Evolutionary conservation across 1,139 yeast genomes (phyloP).

Genomic region (Pichia sp.): DNA sequence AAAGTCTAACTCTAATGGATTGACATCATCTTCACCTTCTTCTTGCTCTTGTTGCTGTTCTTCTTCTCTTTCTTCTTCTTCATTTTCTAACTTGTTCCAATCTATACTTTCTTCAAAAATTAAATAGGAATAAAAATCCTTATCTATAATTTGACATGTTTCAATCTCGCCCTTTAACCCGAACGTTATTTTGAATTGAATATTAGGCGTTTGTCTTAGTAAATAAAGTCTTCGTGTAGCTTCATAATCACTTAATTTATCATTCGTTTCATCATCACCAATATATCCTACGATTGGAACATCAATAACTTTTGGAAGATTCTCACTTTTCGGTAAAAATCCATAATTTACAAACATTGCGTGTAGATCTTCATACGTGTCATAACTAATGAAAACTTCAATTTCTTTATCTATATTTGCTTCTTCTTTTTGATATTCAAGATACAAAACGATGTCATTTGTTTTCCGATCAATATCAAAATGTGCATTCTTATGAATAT

Average conservation of each 20-base stretch:
- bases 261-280: not conserved
- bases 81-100: conserved; percentile 15
- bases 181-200: conserved; percentile 28
- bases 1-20: not conserved
- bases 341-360: conserved; percentile 52
- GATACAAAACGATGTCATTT: conserved; percentile 40
- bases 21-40: not conserved
- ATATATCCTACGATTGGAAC: conserved; percentile 27
- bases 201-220: conserved; percentile 28
- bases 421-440: conserved; percentile 19
- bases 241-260: conserved; percentile 6
- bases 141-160: conserved; percentile 23
- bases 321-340: conserved; percentile 40
- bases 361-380: conserved; percentile 40
- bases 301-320: conserved; percentile 20
- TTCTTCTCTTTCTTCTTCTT: conserved; percentile 4
- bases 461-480: conserved; percentile 53
- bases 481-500: conserved; percentile 40
- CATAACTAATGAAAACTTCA: conserved; percentile 47
- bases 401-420: conserved; percentile 9
- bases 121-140: conserved; percentile 29
- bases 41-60: conserved; percentile 13
- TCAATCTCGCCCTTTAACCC: conserved; percentile 15
- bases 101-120: conserved; percentile 18
- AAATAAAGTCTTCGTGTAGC: conserved; percentile 19